These are phyloP conservation scores for Nakaseomyces uthaithaninus DNA, from an alignment of 1,139 yeast species.

Conservation along the genomic window DNA sequence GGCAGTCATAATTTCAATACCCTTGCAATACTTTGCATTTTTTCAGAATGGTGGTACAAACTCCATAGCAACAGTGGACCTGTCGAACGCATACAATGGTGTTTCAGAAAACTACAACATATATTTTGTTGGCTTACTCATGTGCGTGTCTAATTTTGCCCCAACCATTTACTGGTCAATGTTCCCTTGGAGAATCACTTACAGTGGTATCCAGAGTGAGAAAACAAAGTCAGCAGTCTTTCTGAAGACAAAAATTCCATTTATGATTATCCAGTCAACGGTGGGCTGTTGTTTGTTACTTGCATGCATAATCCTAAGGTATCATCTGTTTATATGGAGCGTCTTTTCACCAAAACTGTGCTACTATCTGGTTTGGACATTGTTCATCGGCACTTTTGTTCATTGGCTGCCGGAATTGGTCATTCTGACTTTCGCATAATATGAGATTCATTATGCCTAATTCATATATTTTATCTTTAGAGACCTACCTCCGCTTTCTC, in stretches of 20 bases:
- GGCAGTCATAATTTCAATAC: constrained; percentile 22
- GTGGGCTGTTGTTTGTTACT: constrained; percentile 51
- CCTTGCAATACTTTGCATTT: constrained; percentile 67
- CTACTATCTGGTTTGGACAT: constrained; percentile 71
- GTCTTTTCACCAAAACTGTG: constrained; percentile 91
- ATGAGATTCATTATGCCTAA: too few relatives aligned
- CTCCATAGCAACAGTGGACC: constrained; percentile 81
- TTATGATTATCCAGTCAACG: constrained; percentile 46
- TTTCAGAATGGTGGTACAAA: constrained; percentile 89
- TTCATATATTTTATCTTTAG: too few relatives aligned
- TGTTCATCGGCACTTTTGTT: constrained; percentile 38
- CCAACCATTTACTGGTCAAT: constrained; percentile 81
- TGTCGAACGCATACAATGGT: constrained; percentile 90
- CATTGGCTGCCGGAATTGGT: constrained; percentile 23
- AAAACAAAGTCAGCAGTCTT: constrained; percentile 28
- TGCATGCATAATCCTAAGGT: constrained; percentile 69
- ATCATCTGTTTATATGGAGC: constrained; percentile 92
- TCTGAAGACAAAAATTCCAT: constrained; percentile 15
- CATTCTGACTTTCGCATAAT: neutral
- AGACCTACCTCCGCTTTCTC: too few relatives aligned
- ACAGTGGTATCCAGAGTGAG: constrained; percentile 15
- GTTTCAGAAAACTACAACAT: constrained; percentile 57
- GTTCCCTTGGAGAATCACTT: constrained; percentile 41
- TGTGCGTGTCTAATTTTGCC: constrained; percentile 75
- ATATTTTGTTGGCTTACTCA: constrained; percentile 64